Evolutionary conservation across 1,139 yeast genomes (phyloP), one percentile per base, ranked within the genome.

Genomic region (Meyerozyma guilliermondii): DNA sequence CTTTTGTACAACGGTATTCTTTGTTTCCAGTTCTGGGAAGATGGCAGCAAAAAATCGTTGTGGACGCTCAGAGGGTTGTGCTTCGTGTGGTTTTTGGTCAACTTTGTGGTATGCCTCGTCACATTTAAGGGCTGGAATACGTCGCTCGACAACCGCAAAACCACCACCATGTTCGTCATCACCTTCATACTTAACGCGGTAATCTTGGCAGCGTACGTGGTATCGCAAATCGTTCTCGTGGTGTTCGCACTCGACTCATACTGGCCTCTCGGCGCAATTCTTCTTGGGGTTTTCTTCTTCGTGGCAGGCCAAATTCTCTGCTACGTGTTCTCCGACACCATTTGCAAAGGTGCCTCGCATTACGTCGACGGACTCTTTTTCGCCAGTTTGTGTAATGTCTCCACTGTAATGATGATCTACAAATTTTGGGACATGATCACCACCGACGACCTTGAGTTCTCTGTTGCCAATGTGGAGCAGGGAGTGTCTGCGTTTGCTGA

Each of bases 361-460:
- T 92, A 91, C 59, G 73, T 89, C 23, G 98, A 92, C 56, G 98
- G 98, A 1, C 64, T 88, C 28, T 85, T 91, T 60, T 87, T 91
- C 56, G 95, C 91, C 20, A 76, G 94, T 28, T 56, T 87, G 38
- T 80, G 95, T 57, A 87, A 87, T 59, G 61, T 88, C 40, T 86
- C 88, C 55, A 76, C 95, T 7, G 69, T 85, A 43, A 89, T 92
- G 96, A 91, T 92, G 98, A 72, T 91, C 44, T 91, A 89, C 70
- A 91, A 92, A 65, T 87, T 82, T 54, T 92, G 98, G 97, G 97
- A 91, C 56, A 87, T 88, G 79, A 84, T 92, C 43, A 92, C 98
- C n/a, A 80, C 83, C 46, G 98, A 92, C 57, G 98, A 92, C 61
- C 79, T 91, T 56, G 98, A 92, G 65, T 92, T 92, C 62, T 81